A percentile compares a stretch with the other conserved stretches of the same genome.
Evolutionary conservation across 805 yeast genomes (phyloP).

Genomic region (Cyberlindnera subsufficiens): DNA sequence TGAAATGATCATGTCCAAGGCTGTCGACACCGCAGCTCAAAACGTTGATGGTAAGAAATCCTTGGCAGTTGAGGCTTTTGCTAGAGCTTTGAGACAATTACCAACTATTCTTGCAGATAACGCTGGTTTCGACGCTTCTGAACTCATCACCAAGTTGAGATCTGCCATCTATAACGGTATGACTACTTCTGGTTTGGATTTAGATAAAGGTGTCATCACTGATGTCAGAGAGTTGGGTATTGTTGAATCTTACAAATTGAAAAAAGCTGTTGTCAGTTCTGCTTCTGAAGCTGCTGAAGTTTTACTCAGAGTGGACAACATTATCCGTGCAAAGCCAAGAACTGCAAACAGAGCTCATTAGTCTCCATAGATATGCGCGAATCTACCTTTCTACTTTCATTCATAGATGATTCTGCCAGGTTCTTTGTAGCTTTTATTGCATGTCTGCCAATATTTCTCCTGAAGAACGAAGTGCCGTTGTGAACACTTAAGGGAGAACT

Average conservation of each 20-base stretch:
- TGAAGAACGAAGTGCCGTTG: conserved; percentile 7
- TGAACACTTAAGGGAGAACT: conserved; percentile 40
- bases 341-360: conserved; percentile 75
- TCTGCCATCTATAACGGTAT: conserved; percentile 83
- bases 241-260: conserved; percentile 88
- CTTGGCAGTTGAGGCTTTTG: conserved; percentile 91
- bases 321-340: conserved; percentile 94
- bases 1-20: conserved; percentile 90
- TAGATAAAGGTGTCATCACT: conserved; percentile 76
- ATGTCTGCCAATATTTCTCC: conserved; percentile 1
- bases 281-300: conserved; percentile 99
- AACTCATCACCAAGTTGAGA: conserved; percentile 83
- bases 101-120: conserved; percentile 96
- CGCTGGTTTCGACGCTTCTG: conserved; percentile 94
- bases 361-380: not conserved
- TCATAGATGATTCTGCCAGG: conserved; percentile 7
- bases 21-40: conserved; percentile 96
- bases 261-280: conserved; percentile 87
- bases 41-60: conserved; percentile 91
- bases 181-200: conserved; percentile 86
- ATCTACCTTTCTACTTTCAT: not conserved
- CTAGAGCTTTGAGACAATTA: conserved; percentile 86
- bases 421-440: not conserved
- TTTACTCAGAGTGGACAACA: conserved; percentile 90
- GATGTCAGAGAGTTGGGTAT: conserved; percentile 94